phyloP scores from a whole-genome alignment of 2,329 filamentous ascomycete species.

The Sporothrix mexicana region DNA sequence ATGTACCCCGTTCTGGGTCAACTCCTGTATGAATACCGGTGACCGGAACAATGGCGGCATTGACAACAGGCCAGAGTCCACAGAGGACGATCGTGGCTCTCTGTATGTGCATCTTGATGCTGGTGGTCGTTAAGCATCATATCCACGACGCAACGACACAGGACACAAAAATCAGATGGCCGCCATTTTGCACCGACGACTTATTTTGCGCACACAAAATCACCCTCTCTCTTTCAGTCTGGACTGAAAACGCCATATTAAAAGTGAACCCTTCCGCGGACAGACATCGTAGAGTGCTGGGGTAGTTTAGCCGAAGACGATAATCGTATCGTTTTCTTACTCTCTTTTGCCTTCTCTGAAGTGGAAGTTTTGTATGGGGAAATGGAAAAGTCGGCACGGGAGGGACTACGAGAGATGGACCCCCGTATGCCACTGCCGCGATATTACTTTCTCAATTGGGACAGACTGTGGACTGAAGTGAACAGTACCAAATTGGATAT shows the following conservation, averaged over 20 bases:
- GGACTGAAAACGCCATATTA: not conserved
- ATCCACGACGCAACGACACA: too few relatives aligned
- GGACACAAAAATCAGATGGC: too few relatives aligned
- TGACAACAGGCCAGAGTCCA: not conserved
- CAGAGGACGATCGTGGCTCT: not conserved
- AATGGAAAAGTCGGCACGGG: not conserved
- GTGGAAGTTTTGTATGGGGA: not conserved
- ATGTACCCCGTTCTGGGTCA: slow-evolving; percentile 42
- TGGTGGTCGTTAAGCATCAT: not conserved
- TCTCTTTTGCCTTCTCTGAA: too few relatives aligned
- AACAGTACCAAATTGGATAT: too few relatives aligned
- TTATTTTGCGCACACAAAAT: not conserved
- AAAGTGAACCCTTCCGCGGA: not conserved
- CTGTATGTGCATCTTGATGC: not conserved
- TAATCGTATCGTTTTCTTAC: not conserved
- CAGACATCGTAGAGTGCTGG: not conserved
- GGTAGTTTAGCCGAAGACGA: slow-evolving; percentile 16
- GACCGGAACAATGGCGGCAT: slow-evolving; percentile 36
- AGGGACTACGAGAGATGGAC: not conserved
- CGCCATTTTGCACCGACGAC: too few relatives aligned
- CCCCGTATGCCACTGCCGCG: not conserved
- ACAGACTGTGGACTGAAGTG: not conserved
- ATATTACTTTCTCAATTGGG: not conserved
- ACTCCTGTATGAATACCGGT: slow-evolving; percentile 46
- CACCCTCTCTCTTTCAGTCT: not conserved